Base-by-base conservation (phyloP, 2,329 filamentous ascomycete species). In the Neodidymelliopsis sp. region DNA sequence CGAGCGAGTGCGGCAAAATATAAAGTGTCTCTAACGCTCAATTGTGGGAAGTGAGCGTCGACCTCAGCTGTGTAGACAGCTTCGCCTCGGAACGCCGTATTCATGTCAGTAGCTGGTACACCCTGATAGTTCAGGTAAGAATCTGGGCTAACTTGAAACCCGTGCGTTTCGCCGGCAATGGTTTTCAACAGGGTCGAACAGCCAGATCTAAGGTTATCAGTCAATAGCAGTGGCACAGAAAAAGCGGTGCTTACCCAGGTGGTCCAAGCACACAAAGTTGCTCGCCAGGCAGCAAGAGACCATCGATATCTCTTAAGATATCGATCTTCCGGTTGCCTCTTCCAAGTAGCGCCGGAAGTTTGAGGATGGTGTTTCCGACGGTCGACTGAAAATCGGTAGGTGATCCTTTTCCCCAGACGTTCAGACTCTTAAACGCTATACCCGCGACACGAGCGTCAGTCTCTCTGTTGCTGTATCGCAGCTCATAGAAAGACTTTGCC, bases 111-210 rank as follows among this genome's bases (percentile, higher is more conserved):
- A 51, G 88, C 81, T 1, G 83, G 74, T 63, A 89, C 79, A 53
- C 85, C 88, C 67, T 93, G 87, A 67, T 94, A 95, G 73, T 94
- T 91, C 66, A 95, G 83, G 55, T 90, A 85, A 0, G 87, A 86
- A 10, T 79, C 75, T 1, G 87, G 76, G 42, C 88, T 87, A 16
- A 93, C 78, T 62, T 82, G 84, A 57, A 94, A 86, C 37, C 90
- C 90, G 62, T 91, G 86, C 15, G 87, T 89, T 71, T 94, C 89
- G 37, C 90, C 90, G 4, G 89, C 84, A 60, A 94, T 84, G 0
- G 89, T 88, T 75, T 94, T 94, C 38, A 95, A 78, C 41, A 94
- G 84, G 0, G 90, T 95, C 6, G 88, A 90, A 70, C 90, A 95
- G 35, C 88, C 88, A 51, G 77, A 79, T 42, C 65, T 63, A 33